Base-by-base conservation (phyloP, 202 grass and related monocot species). In the Carex sylvatica region DNA sequence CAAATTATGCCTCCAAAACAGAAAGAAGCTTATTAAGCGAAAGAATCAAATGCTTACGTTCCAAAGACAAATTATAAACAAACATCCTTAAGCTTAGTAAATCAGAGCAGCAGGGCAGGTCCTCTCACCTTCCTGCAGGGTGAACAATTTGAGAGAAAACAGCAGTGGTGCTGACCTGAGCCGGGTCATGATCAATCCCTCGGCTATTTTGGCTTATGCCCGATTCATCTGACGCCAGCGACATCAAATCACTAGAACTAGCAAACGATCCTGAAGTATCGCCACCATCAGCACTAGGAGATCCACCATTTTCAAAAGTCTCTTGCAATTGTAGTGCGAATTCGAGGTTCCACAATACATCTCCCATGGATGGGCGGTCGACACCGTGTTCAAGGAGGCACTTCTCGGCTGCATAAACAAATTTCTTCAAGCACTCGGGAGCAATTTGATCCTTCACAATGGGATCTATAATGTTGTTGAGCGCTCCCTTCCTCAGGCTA, bases 301-400 rank as follows among this genome's bases (percentile, higher is more conserved):
- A 78, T n/a, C 64, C 38, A 18, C 62, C 86, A 11, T 88, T 80
- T 55, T 94, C 91, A 58, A 90, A 92, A 46, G 80, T 62, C 59
- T 94, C 89, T 85, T 97, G 94, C 66, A 88, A 26, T 75, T 92
- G 94, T 78, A 94, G 44, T 47, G 90, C 91, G 69, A 89, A 94
- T 86, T 97, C 94, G 23, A 97, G 89, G 68, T 97, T 97, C 94
- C 94, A 97, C 11, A 97, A 78, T 16, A 97, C 94, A 67, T 92
- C 89, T 6, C 91, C 94, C 94, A 97, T 97, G 80, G 91, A 84
- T 15, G 94, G 94, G 1, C 94, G 82, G 12, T 97, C 90, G 18
- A 88, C 80, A 28, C 94, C 90, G 19, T 90, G 80, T 51, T 94
- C 91, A 20, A 52, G 65, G 22, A 97, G 61, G 85, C 94, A 97